These are phyloP conservation scores for Pouteria campechiana DNA, from an alignment of 179 eudicot species.

Conservation along the genomic window DNA sequence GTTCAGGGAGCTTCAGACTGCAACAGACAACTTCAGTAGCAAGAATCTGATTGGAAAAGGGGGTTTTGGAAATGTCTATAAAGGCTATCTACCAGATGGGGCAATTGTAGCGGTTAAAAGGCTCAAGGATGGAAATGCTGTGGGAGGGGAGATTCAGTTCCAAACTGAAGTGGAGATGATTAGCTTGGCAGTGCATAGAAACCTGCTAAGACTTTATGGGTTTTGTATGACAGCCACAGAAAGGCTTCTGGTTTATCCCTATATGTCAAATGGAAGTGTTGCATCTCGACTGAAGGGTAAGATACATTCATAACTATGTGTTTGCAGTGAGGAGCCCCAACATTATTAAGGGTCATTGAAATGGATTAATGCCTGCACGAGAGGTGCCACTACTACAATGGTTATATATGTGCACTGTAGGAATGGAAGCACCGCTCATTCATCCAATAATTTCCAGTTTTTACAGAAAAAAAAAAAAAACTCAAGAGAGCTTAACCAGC, in stretches of 20 bases:
- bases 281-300: constrained; percentile 87
- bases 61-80: constrained; percentile 84
- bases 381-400: no score
- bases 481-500: no score
- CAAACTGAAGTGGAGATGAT: constrained; percentile 94
- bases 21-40: constrained; percentile 70
- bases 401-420: no score
- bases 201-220: constrained; percentile 69
- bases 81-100: constrained; percentile 64
- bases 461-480: no score
- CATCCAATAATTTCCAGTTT: no score
- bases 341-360: no score
- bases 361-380: no score
- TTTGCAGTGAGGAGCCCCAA: no score
- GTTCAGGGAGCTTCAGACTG: constrained; percentile 58
- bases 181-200: constrained; percentile 81
- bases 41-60: constrained; percentile 85
- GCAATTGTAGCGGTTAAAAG: constrained; percentile 72
- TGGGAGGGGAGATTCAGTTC: constrained; percentile 74
- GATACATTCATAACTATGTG: no score
- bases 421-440: no score
- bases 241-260: constrained; percentile 76
- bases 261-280: constrained; percentile 89
- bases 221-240: constrained; percentile 63
- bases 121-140: constrained; percentile 60